Percentiles rank a stretch among this genome's conserved stretches.
Conservation (phyloP, 768 basidiomycete genomes). For the Cubamyces sp. region DNA sequence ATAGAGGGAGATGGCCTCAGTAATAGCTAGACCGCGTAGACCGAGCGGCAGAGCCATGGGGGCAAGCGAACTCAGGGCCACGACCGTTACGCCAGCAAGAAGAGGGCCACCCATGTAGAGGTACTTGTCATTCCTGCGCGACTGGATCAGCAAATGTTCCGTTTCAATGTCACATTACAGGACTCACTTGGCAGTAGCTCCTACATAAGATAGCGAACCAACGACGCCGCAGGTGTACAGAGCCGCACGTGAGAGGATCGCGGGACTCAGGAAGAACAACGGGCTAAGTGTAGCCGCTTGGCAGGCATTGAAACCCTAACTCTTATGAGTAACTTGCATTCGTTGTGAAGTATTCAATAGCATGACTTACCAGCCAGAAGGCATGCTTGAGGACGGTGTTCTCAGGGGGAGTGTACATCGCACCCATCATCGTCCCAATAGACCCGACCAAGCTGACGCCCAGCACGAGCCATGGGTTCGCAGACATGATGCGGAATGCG, state of each 20-base stretch:
- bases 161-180: background rate
- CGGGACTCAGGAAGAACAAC: conserved; percentile 86
- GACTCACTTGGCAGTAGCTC: conserved; percentile 78
- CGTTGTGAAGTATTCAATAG: background rate
- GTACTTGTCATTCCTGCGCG: conserved; percentile 71
- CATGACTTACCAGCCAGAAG: conserved; percentile 70
- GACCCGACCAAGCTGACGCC: conserved; percentile 79
- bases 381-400: conserved; percentile 75
- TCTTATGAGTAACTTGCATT: conserved; percentile 18
- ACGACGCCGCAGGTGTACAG: conserved; percentile 87
- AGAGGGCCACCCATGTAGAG: conserved; percentile 87
- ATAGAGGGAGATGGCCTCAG: conserved; percentile 81
- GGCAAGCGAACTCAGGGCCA: conserved; percentile 84
- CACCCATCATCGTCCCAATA: conserved; percentile 87
- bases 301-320: conserved; percentile 79
- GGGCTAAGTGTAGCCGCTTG: conserved; percentile 88
- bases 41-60: conserved; percentile 90
- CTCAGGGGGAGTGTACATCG: conserved; percentile 78
- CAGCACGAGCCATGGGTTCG: conserved; percentile 87
- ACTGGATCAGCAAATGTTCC: conserved; percentile 30
- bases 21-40: conserved; percentile 71
- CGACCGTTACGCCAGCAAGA: conserved; percentile 86
- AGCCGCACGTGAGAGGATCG: conserved; percentile 83
- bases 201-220: conserved; percentile 85
- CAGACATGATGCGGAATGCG: conserved; percentile 75